Conservation (phyloP, 106 monocot species). For the Dendrobium catenatum region DNA sequence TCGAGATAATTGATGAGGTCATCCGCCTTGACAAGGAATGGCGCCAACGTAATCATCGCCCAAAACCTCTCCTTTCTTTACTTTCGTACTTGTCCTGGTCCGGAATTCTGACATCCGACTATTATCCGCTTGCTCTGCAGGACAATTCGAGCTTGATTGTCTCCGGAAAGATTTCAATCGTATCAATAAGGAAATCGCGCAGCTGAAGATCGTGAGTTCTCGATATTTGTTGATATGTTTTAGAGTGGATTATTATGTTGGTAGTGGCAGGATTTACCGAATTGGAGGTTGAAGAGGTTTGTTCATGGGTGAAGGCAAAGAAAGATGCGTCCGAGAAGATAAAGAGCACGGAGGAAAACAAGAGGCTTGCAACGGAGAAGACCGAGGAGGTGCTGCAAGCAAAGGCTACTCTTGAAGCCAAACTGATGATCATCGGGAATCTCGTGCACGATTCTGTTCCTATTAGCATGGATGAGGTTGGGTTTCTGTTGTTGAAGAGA, state of each 20-base stretch:
- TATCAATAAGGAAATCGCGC: constrained; percentile 76
- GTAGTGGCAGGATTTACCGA: too few relatives aligned
- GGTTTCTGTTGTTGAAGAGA: background rate
- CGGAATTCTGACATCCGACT: background rate
- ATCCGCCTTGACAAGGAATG: constrained; percentile 89
- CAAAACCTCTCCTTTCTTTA: background rate
- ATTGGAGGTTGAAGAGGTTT: background rate
- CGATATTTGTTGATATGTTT: background rate
- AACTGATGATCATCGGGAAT: constrained; percentile 64
- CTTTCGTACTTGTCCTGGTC: background rate
- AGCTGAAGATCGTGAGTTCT: constrained; percentile 60
- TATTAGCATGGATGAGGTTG: constrained; percentile 81
- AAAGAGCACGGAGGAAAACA: constrained; percentile 76
- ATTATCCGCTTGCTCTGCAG: constrained; percentile 15
- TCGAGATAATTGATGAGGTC: constrained; percentile 82
- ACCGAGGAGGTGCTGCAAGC: constrained; percentile 79
- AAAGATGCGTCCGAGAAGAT: constrained; percentile 77
- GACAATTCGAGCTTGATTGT: constrained; percentile 81
- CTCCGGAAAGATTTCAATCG: constrained; percentile 82
- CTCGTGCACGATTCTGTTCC: constrained; percentile 91
- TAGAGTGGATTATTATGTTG: background rate
- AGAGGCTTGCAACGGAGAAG: constrained; percentile 53
- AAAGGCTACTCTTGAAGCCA: constrained; percentile 61
- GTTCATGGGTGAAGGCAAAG: constrained; percentile 33
- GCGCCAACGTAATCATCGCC: constrained; percentile 49